Evolutionary conservation across 352 stramenopile genomes (phyloP), one percentile per base, ranked within the genome.

Genomic region (Phytophthora rubi): DNA sequence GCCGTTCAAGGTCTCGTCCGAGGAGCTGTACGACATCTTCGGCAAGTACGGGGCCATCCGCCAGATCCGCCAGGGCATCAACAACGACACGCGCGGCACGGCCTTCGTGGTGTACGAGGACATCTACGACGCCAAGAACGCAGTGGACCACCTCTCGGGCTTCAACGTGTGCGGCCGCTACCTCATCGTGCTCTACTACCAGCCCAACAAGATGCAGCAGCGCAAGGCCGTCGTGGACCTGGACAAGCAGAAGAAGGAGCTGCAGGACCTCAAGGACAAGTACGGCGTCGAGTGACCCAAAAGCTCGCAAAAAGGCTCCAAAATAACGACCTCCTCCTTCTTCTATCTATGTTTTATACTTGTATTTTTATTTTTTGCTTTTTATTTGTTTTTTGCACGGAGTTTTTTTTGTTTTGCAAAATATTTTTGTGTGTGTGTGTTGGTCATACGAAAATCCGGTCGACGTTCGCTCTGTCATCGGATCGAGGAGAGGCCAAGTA

Each of bases 21-120:
- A 99, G 53, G 98, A 99, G 68, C 91, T 99, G 64, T 99, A 99
- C 85, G 97, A 99, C 75, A 99, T 99, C 42, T 99, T 99, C 81
- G 98, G 97, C 59, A 99, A 99, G 79, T 99, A 99, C 85, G 98
- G 98, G 53, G 96, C 98, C n/a, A 98, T 99, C 53, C 95, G 97
- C 65, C 98, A 99, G 85, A 97, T 98, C 61, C 82, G 92, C 39
- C 62, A 98, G 57, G 90, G 97, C 55, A 92, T 99, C 33, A 97
- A 94, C 68, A 96, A 91, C 77, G 97, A 99, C 73, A 99, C 98
- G 26, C 81, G 92, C 35, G 97, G 98, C 47, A 99, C 97, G 42
- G 98, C 98, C 0, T 99, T 99, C 81, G 98, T 99, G 21, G 93
- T 99, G 37, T 99, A 98, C 77, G 95, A 99, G 70, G 97, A 99